A percentile compares a stretch with the other conserved stretches of the same genome.
phyloP scores from a whole-genome alignment of 352 stramenopile genomes.

The Pythium guiyangense region DNA sequence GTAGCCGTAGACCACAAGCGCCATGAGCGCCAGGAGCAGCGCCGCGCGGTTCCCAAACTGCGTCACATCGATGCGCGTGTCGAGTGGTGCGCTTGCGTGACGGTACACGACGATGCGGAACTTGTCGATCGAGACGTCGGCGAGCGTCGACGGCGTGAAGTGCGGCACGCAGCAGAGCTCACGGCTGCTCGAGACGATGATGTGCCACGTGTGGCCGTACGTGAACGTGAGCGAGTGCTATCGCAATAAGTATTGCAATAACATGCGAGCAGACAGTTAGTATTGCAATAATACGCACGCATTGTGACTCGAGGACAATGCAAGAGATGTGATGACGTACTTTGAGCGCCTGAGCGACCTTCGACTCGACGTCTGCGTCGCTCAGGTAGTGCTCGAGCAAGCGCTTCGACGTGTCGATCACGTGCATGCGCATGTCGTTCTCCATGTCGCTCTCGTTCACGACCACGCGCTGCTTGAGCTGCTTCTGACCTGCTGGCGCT shows the following conservation, averaged over 20 bases:
- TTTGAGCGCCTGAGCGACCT: constrained; percentile 60
- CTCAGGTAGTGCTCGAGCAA: constrained; percentile 38
- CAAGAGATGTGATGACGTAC: constrained; percentile 19
- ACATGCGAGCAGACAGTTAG: background rate
- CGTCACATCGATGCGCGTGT: constrained; percentile 52
- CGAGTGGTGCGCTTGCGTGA: constrained; percentile 46
- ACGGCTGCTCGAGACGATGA: constrained; percentile 40
- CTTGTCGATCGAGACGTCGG: constrained; percentile 48
- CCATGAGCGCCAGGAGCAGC: constrained; percentile 57
- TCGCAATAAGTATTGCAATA: background rate
- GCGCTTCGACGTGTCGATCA: constrained; percentile 31
- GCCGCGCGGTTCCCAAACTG: constrained; percentile 53
- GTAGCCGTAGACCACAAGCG: constrained; percentile 53
- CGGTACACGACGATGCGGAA: constrained; percentile 65
- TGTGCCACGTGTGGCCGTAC: constrained; percentile 74
- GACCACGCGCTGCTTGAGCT: constrained; percentile 32
- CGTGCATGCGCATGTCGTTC: constrained; percentile 27
- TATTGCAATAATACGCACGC: background rate
- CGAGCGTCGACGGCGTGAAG: constrained; percentile 30
- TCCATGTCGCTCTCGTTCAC: constrained; percentile 48
- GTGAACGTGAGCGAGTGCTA: constrained; percentile 53
- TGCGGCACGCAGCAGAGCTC: constrained; percentile 62
- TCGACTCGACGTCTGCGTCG: constrained; percentile 33
- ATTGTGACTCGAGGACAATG: too few species aligned
- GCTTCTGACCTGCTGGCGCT: constrained; percentile 14